A percentile compares a stretch with the other conserved stretches of the same genome.
Evolutionary conservation across 495 filamentous ascomycete species (phyloP).

Genomic region (Aspergillus ostianus): DNA sequence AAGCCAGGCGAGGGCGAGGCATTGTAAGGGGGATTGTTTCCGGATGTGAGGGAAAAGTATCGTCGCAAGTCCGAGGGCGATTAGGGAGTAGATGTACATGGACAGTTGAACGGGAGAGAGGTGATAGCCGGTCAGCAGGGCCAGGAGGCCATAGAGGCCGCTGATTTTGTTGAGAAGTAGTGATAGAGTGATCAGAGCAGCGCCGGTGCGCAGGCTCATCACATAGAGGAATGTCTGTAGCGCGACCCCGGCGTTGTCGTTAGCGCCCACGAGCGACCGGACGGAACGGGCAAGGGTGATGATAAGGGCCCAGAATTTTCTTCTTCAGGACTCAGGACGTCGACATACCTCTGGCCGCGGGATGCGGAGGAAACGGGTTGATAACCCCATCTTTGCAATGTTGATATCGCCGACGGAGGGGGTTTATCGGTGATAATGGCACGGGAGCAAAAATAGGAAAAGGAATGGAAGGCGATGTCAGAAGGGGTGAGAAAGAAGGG

Average conservation of each 20-base stretch:
- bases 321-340: not conserved
- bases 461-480: conserved; percentile 15
- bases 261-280: conserved; percentile 18
- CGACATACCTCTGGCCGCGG: conserved; percentile 57
- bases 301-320: not conserved
- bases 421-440: not conserved
- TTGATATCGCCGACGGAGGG: conserved; percentile 15
- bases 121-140: conserved; percentile 70
- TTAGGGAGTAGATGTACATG: conserved; percentile 81
- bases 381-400: conserved; percentile 41
- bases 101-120: conserved; percentile 68
- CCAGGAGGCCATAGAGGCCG: conserved; percentile 84
- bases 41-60: conserved; percentile 70
- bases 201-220: conserved; percentile 81
- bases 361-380: conserved; percentile 52
- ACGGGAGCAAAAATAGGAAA: conserved; percentile 18
- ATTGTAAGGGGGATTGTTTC: conserved; percentile 64
- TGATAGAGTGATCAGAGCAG: conserved; percentile 74
- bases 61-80: conserved; percentile 58
- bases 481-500: conserved; percentile 9
- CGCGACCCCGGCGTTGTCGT: conserved; percentile 14
- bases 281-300: conserved; percentile 6
- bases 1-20: conserved; percentile 68
- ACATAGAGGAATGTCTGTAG: conserved; percentile 73
- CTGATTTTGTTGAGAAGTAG: conserved; percentile 85